Percentiles rank a stretch among this genome's conserved stretches.
Conservation (phyloP, 225 moss, liverwort and hornwort species). For the Pleurozium schreberi region DNA sequence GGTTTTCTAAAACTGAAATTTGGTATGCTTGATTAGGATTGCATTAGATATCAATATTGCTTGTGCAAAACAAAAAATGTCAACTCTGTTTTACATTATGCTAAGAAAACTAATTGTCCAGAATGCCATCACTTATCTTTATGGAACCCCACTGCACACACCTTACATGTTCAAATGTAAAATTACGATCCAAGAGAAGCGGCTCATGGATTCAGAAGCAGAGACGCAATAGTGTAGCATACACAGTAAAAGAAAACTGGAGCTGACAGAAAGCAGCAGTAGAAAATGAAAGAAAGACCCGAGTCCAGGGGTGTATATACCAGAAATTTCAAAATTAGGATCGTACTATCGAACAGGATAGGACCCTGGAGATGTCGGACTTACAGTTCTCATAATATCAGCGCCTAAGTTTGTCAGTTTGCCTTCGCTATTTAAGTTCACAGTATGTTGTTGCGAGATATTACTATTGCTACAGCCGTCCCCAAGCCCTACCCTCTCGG, state of each 20-base stretch:
- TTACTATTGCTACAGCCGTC: constrained; percentile 4
- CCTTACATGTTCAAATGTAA: background rate
- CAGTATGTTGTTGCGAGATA: constrained; percentile 31
- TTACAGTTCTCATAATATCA: constrained; percentile 68
- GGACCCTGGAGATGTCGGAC: constrained; percentile 73
- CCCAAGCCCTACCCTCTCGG: constrained; percentile 47
- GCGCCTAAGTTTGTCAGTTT: constrained; percentile 65
- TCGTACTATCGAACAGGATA: constrained; percentile 77
- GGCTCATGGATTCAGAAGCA: background rate
- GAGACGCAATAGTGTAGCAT: background rate
- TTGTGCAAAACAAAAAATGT: too few species aligned
- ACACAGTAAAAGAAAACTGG: background rate
- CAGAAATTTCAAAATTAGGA: constrained; percentile 38
- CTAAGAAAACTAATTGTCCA: too few species aligned
- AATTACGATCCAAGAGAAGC: background rate
- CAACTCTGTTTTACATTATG: too few species aligned
- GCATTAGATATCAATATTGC: too few species aligned
- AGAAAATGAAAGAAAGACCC: constrained; percentile 9
- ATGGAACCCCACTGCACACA: too few species aligned
- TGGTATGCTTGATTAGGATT: too few species aligned
- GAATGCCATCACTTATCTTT: too few species aligned
- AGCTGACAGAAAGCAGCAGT: background rate
- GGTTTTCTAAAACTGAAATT: too few species aligned
- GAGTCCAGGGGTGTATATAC: constrained; percentile 20
- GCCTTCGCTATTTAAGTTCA: constrained; percentile 71